phyloP scores from a whole-genome alignment of 305 asterid genomes.

The Solanum hybrid region DNA sequence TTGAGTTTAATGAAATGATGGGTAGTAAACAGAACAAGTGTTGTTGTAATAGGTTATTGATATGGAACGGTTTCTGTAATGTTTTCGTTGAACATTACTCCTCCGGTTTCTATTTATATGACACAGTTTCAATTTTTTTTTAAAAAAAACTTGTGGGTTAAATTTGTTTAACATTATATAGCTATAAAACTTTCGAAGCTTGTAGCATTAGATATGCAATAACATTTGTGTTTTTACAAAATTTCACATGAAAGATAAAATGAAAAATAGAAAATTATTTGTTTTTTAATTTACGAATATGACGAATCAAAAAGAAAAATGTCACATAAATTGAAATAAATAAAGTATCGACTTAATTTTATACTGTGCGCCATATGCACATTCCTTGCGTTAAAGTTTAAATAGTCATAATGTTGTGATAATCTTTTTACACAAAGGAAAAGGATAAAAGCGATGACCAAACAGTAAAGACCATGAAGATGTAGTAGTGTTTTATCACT shows the following conservation, averaged over 20 bases:
- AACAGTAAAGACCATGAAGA: background rate
- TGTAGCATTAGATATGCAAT: background rate
- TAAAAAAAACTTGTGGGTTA: background rate
- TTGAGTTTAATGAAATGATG: background rate
- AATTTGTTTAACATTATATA: background rate
- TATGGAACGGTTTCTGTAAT: background rate
- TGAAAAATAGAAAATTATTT: background rate
- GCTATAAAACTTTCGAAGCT: background rate
- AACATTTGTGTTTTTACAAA: background rate
- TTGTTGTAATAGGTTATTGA: background rate
- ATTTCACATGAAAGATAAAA: background rate
- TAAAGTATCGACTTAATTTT: background rate
- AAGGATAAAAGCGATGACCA: background rate
- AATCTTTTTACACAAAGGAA: background rate
- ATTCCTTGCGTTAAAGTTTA: background rate
- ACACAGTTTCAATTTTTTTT: too few relatives aligned
- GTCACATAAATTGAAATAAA: background rate
- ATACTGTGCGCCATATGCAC: background rate
- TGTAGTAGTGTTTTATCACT: background rate
- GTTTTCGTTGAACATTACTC: background rate
- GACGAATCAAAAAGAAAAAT: background rate
- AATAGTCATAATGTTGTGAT: background rate
- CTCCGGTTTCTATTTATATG: background rate
- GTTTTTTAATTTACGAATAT: background rate
- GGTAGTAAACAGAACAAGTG: background rate